phyloP scores from a whole-genome alignment of 1,284 basidiomycete genomes.

The Sporisorium graminicola region DNA sequence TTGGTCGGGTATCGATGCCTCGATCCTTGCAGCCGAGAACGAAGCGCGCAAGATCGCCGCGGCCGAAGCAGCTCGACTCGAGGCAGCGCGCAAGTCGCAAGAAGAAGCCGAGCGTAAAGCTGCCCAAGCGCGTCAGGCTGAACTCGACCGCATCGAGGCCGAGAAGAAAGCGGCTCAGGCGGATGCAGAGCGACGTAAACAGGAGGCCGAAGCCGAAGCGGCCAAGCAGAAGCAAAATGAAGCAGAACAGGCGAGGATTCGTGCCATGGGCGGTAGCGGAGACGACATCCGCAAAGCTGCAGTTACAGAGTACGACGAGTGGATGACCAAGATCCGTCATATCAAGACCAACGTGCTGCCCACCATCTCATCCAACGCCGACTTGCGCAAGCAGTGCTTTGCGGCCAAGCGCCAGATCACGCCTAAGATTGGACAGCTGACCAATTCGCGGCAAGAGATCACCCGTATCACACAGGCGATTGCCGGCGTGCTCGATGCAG shows the following conservation, averaged over 20 bases:
- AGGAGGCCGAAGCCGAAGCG: slow-evolving; percentile 38
- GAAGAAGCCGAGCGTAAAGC: slow-evolving; percentile 62
- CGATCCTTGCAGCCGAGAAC: slow-evolving; percentile 61
- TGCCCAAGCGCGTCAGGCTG: slow-evolving; percentile 50
- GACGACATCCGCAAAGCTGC: slow-evolving; percentile 49
- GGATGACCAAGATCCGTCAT: slow-evolving; percentile 71
- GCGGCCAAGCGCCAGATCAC: slow-evolving; percentile 84
- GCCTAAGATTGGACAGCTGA: slow-evolving; percentile 90
- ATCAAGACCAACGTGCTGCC: slow-evolving; percentile 83
- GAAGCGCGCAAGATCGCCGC: slow-evolving; percentile 47
- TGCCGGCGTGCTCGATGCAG: slow-evolving; percentile 73
- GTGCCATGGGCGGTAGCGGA: slow-evolving; percentile 43
- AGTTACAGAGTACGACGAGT: slow-evolving; percentile 50
- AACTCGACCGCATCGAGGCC: slow-evolving; percentile 53
- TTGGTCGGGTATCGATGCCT: slow-evolving; percentile 65
- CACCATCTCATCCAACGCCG: slow-evolving; percentile 77
- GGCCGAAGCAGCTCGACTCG: slow-evolving; percentile 55
- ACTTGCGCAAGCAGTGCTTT: slow-evolving; percentile 72
- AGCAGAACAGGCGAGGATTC: slow-evolving; percentile 35
- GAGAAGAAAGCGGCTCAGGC: slow-evolving; percentile 58
- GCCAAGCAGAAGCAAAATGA: slow-evolving; percentile 47
- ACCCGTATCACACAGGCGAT: slow-evolving; percentile 80
- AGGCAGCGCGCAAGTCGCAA: slow-evolving; percentile 52
- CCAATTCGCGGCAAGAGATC: slow-evolving; percentile 81
- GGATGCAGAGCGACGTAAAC: slow-evolving; percentile 32